Evolutionary conservation across 1,284 basidiomycete genomes (phyloP), one percentile per base, ranked within the genome.

Genomic region (Papiliotrema laurentii): DNA sequence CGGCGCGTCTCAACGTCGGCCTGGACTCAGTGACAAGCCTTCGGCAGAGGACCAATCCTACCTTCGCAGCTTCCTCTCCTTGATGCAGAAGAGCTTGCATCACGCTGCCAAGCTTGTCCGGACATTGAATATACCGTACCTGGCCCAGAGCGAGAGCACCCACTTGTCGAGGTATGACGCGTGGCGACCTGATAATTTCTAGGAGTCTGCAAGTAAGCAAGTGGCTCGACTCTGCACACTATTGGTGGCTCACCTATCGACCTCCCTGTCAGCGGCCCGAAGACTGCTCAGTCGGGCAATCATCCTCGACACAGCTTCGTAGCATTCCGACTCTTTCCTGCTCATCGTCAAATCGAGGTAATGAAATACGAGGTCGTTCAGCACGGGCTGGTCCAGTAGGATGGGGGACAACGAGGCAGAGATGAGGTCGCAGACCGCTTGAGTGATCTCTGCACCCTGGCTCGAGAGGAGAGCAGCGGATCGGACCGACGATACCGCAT

Each of bases 321-420:
- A 94, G 0, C 88, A 87, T 18, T 73, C 63, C 2, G 72, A 66
- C 50, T 78, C 82, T 50, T 81, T 78, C 56, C 88, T 83, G 64
- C 84, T 86, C 47, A 91, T 75, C 1, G 86, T 84, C 45, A 80
- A 75, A 57, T 90, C 82, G 26, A 96, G 71, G 35, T 91, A 76
- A 30, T 53, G 50, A 14, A 55, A 50, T 10, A 63, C 41, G 39
- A 64, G 19, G 21, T 77, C 73, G 37, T 68, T 61, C 16, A 50
- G 27, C 1, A 39, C 33, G 4, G 47, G 14, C 2, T 67, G 59
- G 16, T 71, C 66, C 3, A 78, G 55, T 14, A 63, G 45, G 1
- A 75, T 14, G 0, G 50, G 36, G 16, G 86, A 84, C 18, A 90
- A 74, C 27, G 83, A 80, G 22, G 76, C 78, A 5, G 83, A 81